Conservation (phyloP, 2,329 filamentous ascomycete genomes). For the Nemania abortiva region DNA sequence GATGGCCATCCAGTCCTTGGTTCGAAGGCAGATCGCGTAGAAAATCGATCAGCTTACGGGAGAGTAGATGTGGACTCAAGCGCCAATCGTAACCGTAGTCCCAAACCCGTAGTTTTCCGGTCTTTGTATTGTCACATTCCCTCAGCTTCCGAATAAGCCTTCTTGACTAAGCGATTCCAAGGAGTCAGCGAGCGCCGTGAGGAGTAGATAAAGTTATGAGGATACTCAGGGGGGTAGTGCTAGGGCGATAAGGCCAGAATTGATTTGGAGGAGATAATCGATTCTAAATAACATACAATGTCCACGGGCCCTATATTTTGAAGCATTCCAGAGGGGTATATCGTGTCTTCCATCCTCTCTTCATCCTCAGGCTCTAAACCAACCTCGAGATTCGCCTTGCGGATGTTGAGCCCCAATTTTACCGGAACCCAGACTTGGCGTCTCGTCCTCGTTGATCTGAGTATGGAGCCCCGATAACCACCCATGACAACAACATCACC, state of each 20-base stretch:
- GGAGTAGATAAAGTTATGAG: neutral
- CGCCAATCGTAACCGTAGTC: slow-evolving; percentile 98
- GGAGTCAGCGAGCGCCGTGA: slow-evolving; percentile 1
- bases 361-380: slow-evolving; percentile 86
- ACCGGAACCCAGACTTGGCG: slow-evolving; percentile 95
- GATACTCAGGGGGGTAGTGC: too few relatives aligned
- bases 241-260: neutral
- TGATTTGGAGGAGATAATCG: neutral
- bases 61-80: slow-evolving; percentile 82
- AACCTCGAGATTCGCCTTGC: slow-evolving; percentile 91
- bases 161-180: slow-evolving; percentile 61
- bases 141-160: slow-evolving; percentile 82
- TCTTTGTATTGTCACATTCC: slow-evolving; percentile 77
- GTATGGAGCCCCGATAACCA: slow-evolving; percentile 89
- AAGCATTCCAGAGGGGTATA: slow-evolving; percentile 89
- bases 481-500: slow-evolving; percentile 91
- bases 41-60: slow-evolving; percentile 77
- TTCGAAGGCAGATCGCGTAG: slow-evolving; percentile 83
- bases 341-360: slow-evolving; percentile 82
- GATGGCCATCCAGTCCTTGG: slow-evolving; percentile 62
- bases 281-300: slow-evolving; percentile 59
- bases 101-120: slow-evolving; percentile 80
- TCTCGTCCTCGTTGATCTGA: slow-evolving; percentile 84
- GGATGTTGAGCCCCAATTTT: slow-evolving; percentile 90
- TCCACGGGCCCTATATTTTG: slow-evolving; percentile 92